phyloP scores from a whole-genome alignment of 805 yeast genomes.

The Metschnikowia kunwiensis region DNA sequence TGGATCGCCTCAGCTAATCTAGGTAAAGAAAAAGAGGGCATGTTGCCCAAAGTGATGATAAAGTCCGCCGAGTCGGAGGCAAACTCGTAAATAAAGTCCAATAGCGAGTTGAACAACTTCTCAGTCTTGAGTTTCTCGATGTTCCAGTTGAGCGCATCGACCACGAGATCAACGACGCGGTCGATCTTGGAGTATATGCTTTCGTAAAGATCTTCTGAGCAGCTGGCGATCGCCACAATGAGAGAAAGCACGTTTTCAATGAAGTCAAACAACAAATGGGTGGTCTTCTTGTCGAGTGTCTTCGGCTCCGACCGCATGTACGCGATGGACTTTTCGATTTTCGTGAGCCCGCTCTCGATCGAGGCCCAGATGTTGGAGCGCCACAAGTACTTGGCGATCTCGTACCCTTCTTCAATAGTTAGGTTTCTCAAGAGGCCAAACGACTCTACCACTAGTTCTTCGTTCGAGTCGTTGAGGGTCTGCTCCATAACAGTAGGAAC shows the following conservation, averaged over 20 bases:
- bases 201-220: conserved; percentile 50
- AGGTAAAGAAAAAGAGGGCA: conserved; percentile 18
- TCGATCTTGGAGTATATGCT: conserved; percentile 46
- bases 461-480: conserved; percentile 60
- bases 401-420: conserved; percentile 85
- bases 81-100: conserved; percentile 60
- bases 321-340: conserved; percentile 48
- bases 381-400: conserved; percentile 70
- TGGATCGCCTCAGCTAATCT: conserved; percentile 19
- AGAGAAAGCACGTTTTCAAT: conserved; percentile 73
- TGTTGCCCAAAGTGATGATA: conserved; percentile 30
- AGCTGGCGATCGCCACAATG: conserved; percentile 60
- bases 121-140: conserved; percentile 33
- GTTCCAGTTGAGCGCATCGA: conserved; percentile 36
- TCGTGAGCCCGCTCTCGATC: conserved; percentile 50
- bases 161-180: conserved; percentile 36
- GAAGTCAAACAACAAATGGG: conserved; percentile 55
- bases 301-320: conserved; percentile 30
- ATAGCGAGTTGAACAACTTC: conserved; percentile 47
- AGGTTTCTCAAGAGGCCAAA: conserved; percentile 79
- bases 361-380: conserved; percentile 72
- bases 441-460: conserved; percentile 76
- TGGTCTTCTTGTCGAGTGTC: conserved; percentile 20
- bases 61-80: conserved; percentile 57
- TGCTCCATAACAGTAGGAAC: conserved; percentile 62